Evolutionary conservation across 441 rosid genomes (phyloP).

Genomic region (California macrophylla): DNA sequence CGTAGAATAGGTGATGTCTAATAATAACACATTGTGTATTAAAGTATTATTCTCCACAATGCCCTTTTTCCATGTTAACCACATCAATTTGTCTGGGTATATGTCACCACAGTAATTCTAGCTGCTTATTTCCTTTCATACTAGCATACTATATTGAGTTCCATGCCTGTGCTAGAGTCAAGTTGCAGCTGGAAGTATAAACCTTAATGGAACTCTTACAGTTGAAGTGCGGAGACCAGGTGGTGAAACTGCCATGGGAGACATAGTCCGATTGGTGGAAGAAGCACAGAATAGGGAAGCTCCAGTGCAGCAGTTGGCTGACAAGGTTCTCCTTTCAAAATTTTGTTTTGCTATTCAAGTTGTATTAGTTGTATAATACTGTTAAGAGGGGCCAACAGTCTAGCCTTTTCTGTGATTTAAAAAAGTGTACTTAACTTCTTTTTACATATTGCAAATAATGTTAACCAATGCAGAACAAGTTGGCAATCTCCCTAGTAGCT

Average conservation of each 20-base stretch:
- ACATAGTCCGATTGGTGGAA: constrained; percentile 85
- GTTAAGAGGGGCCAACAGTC: not conserved
- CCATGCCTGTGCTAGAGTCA: constrained; percentile 53
- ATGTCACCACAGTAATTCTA: constrained; percentile 4
- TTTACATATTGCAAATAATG: not conserved
- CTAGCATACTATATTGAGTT: constrained; percentile 18
- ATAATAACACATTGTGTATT: not conserved
- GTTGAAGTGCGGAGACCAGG: constrained; percentile 87
- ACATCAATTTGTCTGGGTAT: not conserved
- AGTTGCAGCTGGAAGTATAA: constrained; percentile 90
- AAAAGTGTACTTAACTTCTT: not conserved
- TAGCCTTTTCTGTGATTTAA: not conserved
- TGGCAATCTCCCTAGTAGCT: not conserved
- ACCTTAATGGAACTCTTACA: constrained; percentile 86
- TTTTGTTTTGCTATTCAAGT: constrained; percentile 4
- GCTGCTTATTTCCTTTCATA: constrained; percentile 20
- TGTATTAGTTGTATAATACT: not conserved
- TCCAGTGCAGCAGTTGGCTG: constrained; percentile 88
- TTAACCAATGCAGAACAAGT: not conserved
- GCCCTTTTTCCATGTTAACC: not conserved
- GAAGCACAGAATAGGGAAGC: constrained; percentile 95
- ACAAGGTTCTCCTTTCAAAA: constrained; percentile 50
- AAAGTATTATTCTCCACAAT: not conserved
- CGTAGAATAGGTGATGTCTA: not conserved
- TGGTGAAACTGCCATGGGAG: constrained; percentile 88